Evolutionary conservation across 352 stramenopile species (phyloP).

Genomic region (Phytophthora rubi): DNA sequence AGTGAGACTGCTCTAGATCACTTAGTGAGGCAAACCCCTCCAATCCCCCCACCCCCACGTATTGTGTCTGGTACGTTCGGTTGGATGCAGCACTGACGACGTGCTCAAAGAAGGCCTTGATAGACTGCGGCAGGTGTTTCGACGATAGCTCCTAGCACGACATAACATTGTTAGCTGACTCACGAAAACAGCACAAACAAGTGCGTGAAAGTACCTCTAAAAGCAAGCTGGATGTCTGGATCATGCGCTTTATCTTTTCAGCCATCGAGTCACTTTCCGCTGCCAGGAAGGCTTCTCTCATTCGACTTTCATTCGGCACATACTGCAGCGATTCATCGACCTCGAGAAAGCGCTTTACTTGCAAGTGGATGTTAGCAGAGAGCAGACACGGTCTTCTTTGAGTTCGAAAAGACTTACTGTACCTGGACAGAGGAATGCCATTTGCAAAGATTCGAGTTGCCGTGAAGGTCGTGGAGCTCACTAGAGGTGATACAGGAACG

Average conservation of each 20-base stretch:
- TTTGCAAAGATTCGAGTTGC: constrained; percentile 23
- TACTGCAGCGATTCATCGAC: constrained; percentile 42
- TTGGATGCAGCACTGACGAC: constrained; percentile 33
- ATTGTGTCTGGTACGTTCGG: constrained; percentile 22
- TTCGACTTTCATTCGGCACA: constrained; percentile 21
- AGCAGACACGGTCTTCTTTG: not conserved
- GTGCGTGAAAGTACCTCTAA: constrained; percentile 30
- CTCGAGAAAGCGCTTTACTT: constrained; percentile 27
- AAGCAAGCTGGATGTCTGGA: constrained; percentile 40
- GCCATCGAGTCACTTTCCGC: constrained; percentile 17
- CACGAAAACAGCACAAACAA: not conserved
- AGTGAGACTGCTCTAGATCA: constrained; percentile 21
- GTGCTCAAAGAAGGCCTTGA: constrained; percentile 48
- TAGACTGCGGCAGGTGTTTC: constrained; percentile 42
- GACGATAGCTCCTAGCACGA: constrained; percentile 40
- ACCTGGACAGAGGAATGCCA: constrained; percentile 47
- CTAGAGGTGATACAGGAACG: constrained; percentile 38
- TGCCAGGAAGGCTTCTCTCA: constrained; percentile 15
- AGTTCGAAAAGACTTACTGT: not conserved
- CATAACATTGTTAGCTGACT: not conserved
- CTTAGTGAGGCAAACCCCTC: not conserved
- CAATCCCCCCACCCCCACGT: not conserved
- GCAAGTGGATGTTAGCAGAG: constrained; percentile 6
- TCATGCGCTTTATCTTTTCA: constrained; percentile 28
- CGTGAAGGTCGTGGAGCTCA: not conserved